phyloP scores from a whole-genome alignment of 306 rosid genomes.

The Pyrus communis region DNA sequence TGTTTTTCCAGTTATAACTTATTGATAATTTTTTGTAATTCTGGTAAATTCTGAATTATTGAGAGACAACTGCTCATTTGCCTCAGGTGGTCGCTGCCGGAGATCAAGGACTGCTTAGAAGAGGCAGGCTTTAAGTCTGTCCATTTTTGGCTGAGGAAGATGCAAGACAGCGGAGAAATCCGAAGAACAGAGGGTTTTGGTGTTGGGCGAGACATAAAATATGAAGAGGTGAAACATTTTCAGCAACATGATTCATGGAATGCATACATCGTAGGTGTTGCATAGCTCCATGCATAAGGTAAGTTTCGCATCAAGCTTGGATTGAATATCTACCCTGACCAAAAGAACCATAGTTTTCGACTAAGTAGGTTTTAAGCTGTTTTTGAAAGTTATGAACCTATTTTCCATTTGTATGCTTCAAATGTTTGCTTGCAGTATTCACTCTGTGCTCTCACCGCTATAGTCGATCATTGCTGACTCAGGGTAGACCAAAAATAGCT shows the following conservation, averaged over 20 bases:
- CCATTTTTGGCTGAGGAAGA: slow-evolving; percentile 76
- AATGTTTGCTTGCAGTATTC: no score
- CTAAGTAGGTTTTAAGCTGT: no score
- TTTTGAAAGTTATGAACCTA: no score
- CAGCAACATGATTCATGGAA: slow-evolving; percentile 80
- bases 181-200: slow-evolving; percentile 62
- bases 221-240: slow-evolving; percentile 67
- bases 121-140: slow-evolving; percentile 78
- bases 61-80: slow-evolving; percentile 10
- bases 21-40: neutral
- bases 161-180: slow-evolving; percentile 61
- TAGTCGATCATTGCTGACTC: no score
- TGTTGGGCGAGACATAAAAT: slow-evolving; percentile 52
- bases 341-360: no score
- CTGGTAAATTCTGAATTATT: slow-evolving; percentile 14
- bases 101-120: slow-evolving; percentile 83
- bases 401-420: no score
- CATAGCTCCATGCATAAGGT: slow-evolving; percentile 26
- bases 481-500: no score
- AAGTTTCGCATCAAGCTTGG: neutral
- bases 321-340: neutral
- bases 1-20: slow-evolving; percentile 1
- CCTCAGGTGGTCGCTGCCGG: slow-evolving; percentile 87
- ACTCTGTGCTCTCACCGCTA: no score
- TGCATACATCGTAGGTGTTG: slow-evolving; percentile 82